Evolutionary conservation across 228 moss, liverwort and hornwort genomes (phyloP).

Genomic region (Sphagnum fallax): DNA sequence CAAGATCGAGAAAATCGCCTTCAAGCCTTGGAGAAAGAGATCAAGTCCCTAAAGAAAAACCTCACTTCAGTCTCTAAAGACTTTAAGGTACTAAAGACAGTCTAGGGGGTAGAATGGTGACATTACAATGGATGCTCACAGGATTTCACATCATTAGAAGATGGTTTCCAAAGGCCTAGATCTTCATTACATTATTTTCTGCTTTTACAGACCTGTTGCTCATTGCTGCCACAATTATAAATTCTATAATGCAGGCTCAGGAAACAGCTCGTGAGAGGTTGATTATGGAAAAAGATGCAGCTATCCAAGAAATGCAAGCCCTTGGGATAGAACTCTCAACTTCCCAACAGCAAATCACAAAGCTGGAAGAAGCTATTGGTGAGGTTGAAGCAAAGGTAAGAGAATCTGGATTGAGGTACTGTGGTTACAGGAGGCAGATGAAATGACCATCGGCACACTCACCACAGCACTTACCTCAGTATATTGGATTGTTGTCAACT

Average conservation of each 20-base stretch:
- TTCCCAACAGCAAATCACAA: conserved; percentile 51
- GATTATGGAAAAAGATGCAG: conserved; percentile 82
- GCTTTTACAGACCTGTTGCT: too few relatives aligned
- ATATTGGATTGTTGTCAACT: too few relatives aligned
- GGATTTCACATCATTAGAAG: too few relatives aligned
- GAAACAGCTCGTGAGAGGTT: conserved; percentile 87
- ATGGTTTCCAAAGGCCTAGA: too few relatives aligned
- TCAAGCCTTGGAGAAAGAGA: conserved; percentile 65
- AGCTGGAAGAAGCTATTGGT: conserved; percentile 46
- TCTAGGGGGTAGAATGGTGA: background rate
- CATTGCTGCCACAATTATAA: too few relatives aligned
- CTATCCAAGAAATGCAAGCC: conserved; percentile 67
- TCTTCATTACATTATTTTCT: too few relatives aligned
- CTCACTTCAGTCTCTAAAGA: conserved; percentile 64
- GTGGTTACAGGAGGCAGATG: background rate
- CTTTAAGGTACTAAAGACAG: conserved; percentile 53
- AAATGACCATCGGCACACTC: too few relatives aligned
- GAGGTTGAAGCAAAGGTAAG: conserved; percentile 59
- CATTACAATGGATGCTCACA: background rate
- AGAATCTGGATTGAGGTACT: background rate
- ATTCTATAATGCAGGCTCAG: conserved; percentile 34
- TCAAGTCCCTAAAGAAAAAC: conserved; percentile 77
- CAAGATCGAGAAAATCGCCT: conserved; percentile 70
- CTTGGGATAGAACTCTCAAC: conserved; percentile 58
- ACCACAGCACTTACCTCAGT: too few relatives aligned